A percentile compares a stretch with the other conserved stretches of the same genome.
phyloP scores from a whole-genome alignment of 768 basidiomycete genomes.

The Lentinula raphanica region DNA sequence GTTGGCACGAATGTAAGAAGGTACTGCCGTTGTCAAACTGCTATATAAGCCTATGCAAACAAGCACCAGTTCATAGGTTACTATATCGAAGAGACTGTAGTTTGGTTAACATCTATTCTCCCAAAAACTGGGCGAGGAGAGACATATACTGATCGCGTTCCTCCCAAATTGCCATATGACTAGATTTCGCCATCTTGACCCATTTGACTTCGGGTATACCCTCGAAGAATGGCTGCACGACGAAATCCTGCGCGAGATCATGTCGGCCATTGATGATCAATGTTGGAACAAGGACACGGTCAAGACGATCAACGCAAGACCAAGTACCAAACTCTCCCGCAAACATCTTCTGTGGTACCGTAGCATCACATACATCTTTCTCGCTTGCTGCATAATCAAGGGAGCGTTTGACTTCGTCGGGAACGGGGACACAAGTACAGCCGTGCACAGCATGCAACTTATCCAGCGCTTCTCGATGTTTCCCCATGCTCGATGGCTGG shows the following conservation, averaged over 20 bases:
- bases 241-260: slow-evolving; percentile 37
- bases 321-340: slow-evolving; percentile 40
- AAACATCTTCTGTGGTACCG: slow-evolving; percentile 29
- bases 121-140: slow-evolving; percentile 28
- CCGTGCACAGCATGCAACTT: slow-evolving; percentile 28
- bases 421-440: slow-evolving; percentile 28
- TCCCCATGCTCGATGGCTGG: slow-evolving; percentile 23
- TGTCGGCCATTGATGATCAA: slow-evolving; percentile 37
- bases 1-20: too few species aligned
- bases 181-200: slow-evolving; percentile 38
- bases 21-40: background rate
- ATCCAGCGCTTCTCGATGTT: slow-evolving; percentile 26
- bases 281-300: slow-evolving; percentile 32
- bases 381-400: slow-evolving; percentile 12
- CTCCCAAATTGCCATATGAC: slow-evolving; percentile 41
- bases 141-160: slow-evolving; percentile 36
- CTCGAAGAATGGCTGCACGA: slow-evolving; percentile 32
- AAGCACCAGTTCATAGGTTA: too few species aligned
- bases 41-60: too few species aligned
- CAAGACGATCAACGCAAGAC: slow-evolving; percentile 39
- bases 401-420: slow-evolving; percentile 23
- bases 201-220: slow-evolving; percentile 36
- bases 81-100: too few species aligned
- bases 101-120: background rate
- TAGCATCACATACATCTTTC: background rate